Evolutionary conservation across 352 stramenopile genomes (phyloP), one percentile per base, ranked within the genome.

Genomic region (Pythium rishiriense): DNA sequence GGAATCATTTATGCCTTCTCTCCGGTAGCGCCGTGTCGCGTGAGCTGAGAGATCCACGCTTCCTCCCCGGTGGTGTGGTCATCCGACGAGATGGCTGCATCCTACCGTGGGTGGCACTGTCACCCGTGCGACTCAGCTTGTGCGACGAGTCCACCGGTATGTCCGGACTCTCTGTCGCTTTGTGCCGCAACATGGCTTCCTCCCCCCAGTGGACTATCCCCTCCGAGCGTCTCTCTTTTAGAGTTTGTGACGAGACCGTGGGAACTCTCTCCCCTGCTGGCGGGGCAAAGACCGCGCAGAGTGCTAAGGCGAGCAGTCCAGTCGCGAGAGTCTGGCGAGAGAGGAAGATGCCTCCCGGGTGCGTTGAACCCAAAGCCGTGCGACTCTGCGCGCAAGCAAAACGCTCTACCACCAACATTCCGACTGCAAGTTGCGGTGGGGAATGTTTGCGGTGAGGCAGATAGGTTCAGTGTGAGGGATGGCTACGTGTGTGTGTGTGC

Each of bases 41-140:
- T n/a, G 33, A 14, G 33, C 11, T 17, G 33, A 9, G 33, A 17
- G 33, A 39, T 39, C 33, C 33, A 14, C 11, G 33, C 33, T 14
- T 14, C 11, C 3, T 14, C 10, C 2, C 33, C 33, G 33, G 9
- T 14, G 17, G 33, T 39, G 17, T 39, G 33, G 33, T 39, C 33
- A 39, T 39, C 33, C n/a, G n/a, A 39, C 10, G 4, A 39, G 10
- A 14, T 3, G 17, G 33, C 33, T 17, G 33, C 3, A 9, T 39
- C 33, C n/a, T n/a, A 14, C 33, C 10, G 25, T 53, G 46, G 46
- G 46, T 53, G 46, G 9, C 25, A 53, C 24, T 53, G 46, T 53
- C 46, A 53, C 46, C 25, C 46, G 46, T 53, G 46, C 25, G 46
- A 53, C 46, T 53, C 24, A 11, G 15, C 37, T 5, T 24, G 7